A percentile compares a stretch with the other conserved stretches of the same genome.
Conservation (phyloP, 768 basidiomycete genomes). For the Mycena galopus region DNA sequence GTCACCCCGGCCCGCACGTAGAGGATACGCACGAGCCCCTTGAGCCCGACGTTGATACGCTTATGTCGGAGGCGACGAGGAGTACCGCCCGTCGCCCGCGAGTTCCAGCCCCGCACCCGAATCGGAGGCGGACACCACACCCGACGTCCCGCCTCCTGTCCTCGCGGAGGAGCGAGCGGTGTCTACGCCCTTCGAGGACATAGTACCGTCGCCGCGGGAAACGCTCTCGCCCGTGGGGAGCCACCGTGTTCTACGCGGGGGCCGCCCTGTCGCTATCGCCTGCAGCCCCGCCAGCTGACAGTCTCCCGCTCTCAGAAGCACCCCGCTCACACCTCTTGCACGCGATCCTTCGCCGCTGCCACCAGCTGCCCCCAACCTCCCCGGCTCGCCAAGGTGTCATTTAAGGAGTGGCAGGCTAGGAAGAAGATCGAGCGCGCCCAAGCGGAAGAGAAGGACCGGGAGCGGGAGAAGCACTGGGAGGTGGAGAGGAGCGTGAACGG, state of each 20-base stretch:
- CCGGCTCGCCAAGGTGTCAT: constrained; percentile 10
- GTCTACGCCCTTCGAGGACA: constrained; percentile 1
- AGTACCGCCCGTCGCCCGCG: constrained; percentile 29
- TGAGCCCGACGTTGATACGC: neutral
- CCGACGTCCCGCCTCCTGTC: neutral
- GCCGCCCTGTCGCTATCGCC: neutral
- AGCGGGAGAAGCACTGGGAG: constrained; percentile 1
- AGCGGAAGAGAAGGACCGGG: constrained; percentile 9
- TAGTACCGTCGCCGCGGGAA: neutral
- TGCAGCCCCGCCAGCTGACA: neutral
- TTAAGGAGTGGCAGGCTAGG: no score
- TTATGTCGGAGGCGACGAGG: constrained; percentile 14
- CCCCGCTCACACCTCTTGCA: neutral
- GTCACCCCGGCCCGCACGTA: no score
- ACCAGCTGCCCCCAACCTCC: neutral
- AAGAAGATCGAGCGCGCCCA: constrained; percentile 2
- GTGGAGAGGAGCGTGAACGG: neutral
- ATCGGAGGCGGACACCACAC: constrained; percentile 14
- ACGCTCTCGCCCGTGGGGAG: neutral
- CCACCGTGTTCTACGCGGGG: no score
- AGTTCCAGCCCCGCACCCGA: no score
- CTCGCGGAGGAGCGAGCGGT: neutral
- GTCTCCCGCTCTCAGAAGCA: neutral
- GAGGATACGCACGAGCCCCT: neutral
- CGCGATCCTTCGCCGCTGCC: constrained; percentile 15